phyloP scores from a whole-genome alignment of 2,329 filamentous ascomycete species.

The Exutisphaerella laricina region DNA sequence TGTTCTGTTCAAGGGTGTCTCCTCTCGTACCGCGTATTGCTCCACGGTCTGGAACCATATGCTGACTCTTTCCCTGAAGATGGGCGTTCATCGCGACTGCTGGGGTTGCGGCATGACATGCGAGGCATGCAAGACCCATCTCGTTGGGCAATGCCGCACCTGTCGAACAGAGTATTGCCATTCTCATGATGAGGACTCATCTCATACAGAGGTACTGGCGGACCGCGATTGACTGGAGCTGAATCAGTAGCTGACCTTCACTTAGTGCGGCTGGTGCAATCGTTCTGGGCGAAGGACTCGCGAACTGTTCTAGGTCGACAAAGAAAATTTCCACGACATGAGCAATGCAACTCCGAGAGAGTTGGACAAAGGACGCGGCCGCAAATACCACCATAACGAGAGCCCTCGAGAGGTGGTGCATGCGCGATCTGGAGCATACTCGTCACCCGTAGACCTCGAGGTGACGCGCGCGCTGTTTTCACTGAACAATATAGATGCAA shows the following conservation, averaged over 20 bases:
- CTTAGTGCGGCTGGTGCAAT: conserved; percentile 39
- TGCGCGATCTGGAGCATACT: no score
- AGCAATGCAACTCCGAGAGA: no score
- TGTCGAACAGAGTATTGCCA: conserved; percentile 79
- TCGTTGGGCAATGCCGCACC: conserved; percentile 63
- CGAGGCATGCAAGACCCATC: conserved; percentile 64
- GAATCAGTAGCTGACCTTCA: no score
- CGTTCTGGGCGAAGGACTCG: conserved; percentile 34
- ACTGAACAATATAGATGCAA: no score
- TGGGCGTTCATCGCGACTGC: conserved; percentile 63
- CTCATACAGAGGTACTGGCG: conserved; percentile 46
- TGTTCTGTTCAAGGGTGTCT: conserved; percentile 8
- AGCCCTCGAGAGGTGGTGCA: no score
- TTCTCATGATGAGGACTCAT: conserved; percentile 76
- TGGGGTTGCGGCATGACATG: conserved; percentile 86
- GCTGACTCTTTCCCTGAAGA: conserved; percentile 24
- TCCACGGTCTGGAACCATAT: neutral
- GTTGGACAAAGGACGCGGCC: no score
- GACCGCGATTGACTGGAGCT: no score
- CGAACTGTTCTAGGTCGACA: conserved; percentile 33
- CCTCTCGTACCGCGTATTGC: neutral
- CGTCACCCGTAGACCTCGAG: no score
- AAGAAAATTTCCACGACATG: no score
- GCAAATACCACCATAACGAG: no score
- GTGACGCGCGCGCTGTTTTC: no score